These are phyloP conservation scores for Zymoseptoria brevis DNA, from an alignment of 2,329 filamentous ascomycete species.

Conservation along the genomic window DNA sequence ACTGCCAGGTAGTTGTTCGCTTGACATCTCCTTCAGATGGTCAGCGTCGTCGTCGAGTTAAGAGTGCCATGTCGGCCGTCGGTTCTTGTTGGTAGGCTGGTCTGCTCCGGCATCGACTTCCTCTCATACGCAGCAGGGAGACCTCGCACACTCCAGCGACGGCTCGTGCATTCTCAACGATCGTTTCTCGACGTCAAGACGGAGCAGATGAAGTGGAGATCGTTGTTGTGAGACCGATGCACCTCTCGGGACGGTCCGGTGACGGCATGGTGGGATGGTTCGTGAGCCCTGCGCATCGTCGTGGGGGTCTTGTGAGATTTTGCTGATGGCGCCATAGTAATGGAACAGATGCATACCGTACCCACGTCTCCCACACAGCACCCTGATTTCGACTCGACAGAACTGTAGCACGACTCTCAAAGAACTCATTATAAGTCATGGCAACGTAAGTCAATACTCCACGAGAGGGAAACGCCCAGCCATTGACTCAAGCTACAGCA, in stretches of 20 bases:
- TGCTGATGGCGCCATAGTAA: not conserved
- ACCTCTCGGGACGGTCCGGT: not conserved
- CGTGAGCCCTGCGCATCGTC: no score
- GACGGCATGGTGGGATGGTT: not conserved
- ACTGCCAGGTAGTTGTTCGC: not conserved
- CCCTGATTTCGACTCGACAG: not conserved
- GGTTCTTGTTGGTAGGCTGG: not conserved
- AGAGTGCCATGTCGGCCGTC: not conserved
- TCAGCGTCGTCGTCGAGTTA: no score
- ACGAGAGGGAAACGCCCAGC: not conserved
- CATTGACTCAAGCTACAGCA: slow-evolving; percentile 43
- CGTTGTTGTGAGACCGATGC: not conserved
- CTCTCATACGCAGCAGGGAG: not conserved
- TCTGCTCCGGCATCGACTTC: not conserved
- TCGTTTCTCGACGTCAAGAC: not conserved
- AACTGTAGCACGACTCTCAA: not conserved
- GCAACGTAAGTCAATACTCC: slow-evolving; percentile 15
- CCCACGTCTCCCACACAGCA: not conserved
- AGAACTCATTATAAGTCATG: slow-evolving; percentile 6
- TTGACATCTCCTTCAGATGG: not conserved
- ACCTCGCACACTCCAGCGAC: not conserved
- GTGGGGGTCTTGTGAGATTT: not conserved
- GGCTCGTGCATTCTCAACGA: not conserved
- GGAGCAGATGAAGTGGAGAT: not conserved
- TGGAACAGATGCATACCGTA: not conserved